Base-by-base conservation (phyloP, 2,329 filamentous ascomycete species). In the Colletotrichum sp. region DNA sequence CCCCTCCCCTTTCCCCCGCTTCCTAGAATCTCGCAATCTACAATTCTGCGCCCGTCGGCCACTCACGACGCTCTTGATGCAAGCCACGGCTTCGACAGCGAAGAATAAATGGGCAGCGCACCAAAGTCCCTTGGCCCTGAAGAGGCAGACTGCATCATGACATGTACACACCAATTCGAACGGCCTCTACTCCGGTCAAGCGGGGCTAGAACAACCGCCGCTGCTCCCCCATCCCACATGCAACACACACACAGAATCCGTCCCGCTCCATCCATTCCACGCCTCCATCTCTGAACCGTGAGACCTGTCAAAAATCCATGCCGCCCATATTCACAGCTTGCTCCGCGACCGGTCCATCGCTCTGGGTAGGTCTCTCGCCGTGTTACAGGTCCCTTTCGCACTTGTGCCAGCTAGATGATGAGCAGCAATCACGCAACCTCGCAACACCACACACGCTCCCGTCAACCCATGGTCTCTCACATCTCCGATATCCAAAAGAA, bases 201-300 rank as follows among this genome's bases (percentile, higher is more conserved):
- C 64, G 69, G 73, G 69, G 64, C 62, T 75, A 68, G 73, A 72
- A 75, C 69, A 39, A 36, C 39, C 56, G 25, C 27, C 73, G 30
- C 22, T 15, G 13, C 16, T 32, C 28, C 27, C n/a, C 27, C 48
- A 28, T 52, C 48, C 39, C 32, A 32, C 15, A 25, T 30, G 16
- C n/a, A n/a, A 22, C n/a, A 52, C n/a, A 48, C 43, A 22, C 43
- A 22, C n/a, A 52, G 1, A 52, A 52, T 22, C 43, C n/a, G 10
- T 13, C 66, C 22, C 62, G 27, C n/a, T 15, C 58, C 25, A 27
- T 56, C 32, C 56, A 56, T 34, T 30, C 27, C 28, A 22, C n/a
- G 55, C n/a, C 36, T 34, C 52, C 36, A 22, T 28, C 43, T 18
- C 16, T 27, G n/a, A 28, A 39, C 67, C 70, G 67, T 74, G 67